Evolutionary conservation across 148 eudicot species (phyloP).

Genomic region (Selenicereus undatus): DNA sequence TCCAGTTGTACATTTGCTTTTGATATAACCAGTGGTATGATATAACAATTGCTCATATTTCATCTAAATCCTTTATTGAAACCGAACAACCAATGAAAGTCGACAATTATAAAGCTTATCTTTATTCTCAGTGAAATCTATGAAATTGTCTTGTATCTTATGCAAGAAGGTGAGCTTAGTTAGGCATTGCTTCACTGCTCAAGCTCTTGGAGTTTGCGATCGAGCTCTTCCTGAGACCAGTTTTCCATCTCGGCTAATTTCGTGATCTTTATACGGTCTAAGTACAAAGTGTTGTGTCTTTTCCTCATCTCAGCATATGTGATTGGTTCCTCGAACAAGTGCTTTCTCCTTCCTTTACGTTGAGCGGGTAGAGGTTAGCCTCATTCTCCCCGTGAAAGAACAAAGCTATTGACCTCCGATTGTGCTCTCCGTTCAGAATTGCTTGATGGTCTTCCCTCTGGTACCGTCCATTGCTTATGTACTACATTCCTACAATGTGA

Average conservation of each 20-base stretch:
- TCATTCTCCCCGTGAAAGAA: slow-evolving; percentile 53
- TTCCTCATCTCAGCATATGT: slow-evolving; percentile 44
- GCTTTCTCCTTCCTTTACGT: slow-evolving; percentile 50
- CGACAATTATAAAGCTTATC: too few relatives aligned
- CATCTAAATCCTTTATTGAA: too few relatives aligned
- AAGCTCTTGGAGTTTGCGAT: not conserved
- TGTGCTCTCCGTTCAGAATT: slow-evolving; percentile 42
- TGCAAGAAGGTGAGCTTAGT: not conserved
- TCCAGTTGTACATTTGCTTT: too few relatives aligned
- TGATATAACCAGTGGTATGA: too few relatives aligned
- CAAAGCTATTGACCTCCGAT: slow-evolving; percentile 48
- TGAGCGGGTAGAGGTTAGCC: slow-evolving; percentile 46
- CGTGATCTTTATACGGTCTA: slow-evolving; percentile 30
- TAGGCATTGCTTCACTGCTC: not conserved
- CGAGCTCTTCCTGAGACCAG: not conserved
- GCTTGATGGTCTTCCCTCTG: slow-evolving; percentile 69
- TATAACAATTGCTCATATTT: too few relatives aligned
- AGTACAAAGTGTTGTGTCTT: slow-evolving; percentile 35
- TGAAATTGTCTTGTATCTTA: too few relatives aligned
- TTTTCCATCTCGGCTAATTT: slow-evolving; percentile 25
- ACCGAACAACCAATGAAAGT: too few relatives aligned
- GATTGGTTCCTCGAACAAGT: slow-evolving; percentile 45
- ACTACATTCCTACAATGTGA: slow-evolving; percentile 19
- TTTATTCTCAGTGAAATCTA: too few relatives aligned
- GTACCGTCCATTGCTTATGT: slow-evolving; percentile 62